Conservation (phyloP, 2,329 filamentous ascomycete species). For the Ophiostoma pallidulum region DNA sequence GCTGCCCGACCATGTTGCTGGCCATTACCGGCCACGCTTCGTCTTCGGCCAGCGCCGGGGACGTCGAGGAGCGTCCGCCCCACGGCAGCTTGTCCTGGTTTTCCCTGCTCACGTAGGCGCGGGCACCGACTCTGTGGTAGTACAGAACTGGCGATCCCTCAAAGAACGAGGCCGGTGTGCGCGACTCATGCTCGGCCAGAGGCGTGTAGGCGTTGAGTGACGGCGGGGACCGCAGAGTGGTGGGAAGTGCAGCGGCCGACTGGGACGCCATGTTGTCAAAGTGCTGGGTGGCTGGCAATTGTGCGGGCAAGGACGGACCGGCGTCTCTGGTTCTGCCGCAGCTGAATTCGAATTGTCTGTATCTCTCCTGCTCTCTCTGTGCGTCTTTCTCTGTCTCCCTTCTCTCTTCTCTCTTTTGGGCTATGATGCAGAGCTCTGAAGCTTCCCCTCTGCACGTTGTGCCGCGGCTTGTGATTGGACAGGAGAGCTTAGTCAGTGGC, state of each 20-base stretch:
- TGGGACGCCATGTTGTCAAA: constrained; percentile 5
- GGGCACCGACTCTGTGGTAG: constrained; percentile 47
- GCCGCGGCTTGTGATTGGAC: too few relatives aligned
- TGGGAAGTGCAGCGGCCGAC: constrained; percentile 24
- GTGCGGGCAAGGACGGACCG: too few relatives aligned
- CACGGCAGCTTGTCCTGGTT: constrained; percentile 48
- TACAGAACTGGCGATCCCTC: constrained; percentile 63
- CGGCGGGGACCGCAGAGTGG: constrained; percentile 49
- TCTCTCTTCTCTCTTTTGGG: too few relatives aligned
- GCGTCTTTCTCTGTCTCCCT: too few relatives aligned
- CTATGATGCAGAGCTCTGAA: too few relatives aligned
- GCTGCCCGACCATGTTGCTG: constrained; percentile 34
- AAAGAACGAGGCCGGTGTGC: constrained; percentile 65
- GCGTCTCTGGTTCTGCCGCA: too few relatives aligned
- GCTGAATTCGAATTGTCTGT: too few relatives aligned
- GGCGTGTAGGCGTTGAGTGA: constrained; percentile 50
- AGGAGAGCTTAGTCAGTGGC: too few relatives aligned
- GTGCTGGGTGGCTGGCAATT: neutral
- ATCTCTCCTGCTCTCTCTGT: too few relatives aligned
- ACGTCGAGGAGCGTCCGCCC: constrained; percentile 31
- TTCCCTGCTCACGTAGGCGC: constrained; percentile 46
- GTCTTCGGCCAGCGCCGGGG: constrained; percentile 25
- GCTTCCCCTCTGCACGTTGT: too few relatives aligned
- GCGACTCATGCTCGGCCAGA: constrained; percentile 59
- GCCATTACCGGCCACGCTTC: constrained; percentile 20